Evolutionary conservation across 2,329 filamentous ascomycete genomes (phyloP).

Genomic region (Biscogniauxia marginata): DNA sequence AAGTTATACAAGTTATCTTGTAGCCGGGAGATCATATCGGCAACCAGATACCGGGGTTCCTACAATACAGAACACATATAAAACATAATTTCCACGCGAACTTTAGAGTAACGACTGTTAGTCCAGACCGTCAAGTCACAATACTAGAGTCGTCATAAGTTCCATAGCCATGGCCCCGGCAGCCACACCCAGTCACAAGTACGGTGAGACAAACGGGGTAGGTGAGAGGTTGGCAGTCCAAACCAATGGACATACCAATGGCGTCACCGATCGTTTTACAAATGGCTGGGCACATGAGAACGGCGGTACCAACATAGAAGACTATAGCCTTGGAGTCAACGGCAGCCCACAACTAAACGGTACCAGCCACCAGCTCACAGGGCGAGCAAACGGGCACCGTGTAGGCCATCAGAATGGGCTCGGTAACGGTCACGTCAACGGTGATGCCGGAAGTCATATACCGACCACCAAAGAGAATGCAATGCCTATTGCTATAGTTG

Average conservation of each 20-base stretch:
- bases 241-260: constrained; percentile 27
- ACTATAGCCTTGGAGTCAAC: constrained; percentile 7
- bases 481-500: constrained; percentile 36
- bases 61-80: constrained; percentile 21
- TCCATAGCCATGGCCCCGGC: constrained; percentile 31
- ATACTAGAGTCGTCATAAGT: constrained; percentile 22
- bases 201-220: constrained; percentile 23
- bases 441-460: constrained; percentile 1
- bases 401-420: constrained; percentile 7
- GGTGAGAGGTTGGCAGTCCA: constrained; percentile 28
- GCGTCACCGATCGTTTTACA: constrained; percentile 14
- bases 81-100: constrained; percentile 20
- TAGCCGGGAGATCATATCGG: not conserved
- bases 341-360: constrained; percentile 8
- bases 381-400: constrained; percentile 10
- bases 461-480: constrained; percentile 11
- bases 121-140: constrained; percentile 14
- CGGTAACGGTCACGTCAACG: not conserved
- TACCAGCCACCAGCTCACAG: constrained; percentile 6
- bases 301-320: constrained; percentile 2
- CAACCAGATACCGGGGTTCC: not conserved
- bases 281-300: constrained; percentile 18
- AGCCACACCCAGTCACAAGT: constrained; percentile 26
- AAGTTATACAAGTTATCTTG: not conserved
- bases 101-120: constrained; percentile 5